Conservation (phyloP, 768 basidiomycete genomes). For the Boletus tomentosulus region DNA sequence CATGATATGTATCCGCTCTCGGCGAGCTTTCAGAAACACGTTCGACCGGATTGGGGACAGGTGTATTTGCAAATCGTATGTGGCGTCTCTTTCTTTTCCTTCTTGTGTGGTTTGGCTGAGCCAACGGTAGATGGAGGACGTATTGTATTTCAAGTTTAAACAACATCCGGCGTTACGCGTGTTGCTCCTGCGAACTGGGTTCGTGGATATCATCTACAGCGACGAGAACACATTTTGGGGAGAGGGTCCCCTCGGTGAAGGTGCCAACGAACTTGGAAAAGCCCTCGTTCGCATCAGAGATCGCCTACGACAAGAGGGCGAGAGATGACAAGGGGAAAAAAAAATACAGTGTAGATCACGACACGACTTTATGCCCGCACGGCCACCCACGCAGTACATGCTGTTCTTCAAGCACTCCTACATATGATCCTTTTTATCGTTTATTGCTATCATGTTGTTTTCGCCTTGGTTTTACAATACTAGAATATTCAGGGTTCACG, state of each 20-base stretch:
- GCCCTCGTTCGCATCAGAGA: conserved; percentile 54
- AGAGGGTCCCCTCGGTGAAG: conserved; percentile 45
- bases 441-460: background rate
- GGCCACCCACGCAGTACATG: background rate
- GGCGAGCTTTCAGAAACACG: conserved; percentile 30
- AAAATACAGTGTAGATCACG: background rate
- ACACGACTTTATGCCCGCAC: background rate
- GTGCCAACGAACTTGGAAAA: conserved; percentile 61
- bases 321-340: conserved; percentile 1
- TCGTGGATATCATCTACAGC: conserved; percentile 47
- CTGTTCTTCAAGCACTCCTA: background rate
- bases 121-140: conserved; percentile 57
- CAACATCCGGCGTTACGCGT: conserved; percentile 58
- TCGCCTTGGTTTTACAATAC: too few species aligned
- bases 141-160: conserved; percentile 61
- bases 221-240: conserved; percentile 71
- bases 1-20: conserved; percentile 38
- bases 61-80: conserved; percentile 50
- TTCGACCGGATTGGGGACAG: conserved; percentile 54
- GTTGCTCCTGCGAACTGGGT: conserved; percentile 43
- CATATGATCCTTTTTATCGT: background rate
- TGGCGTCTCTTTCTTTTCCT: conserved; percentile 1
- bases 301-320: conserved; percentile 34
- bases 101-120: background rate
- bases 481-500: too few species aligned